Evolutionary conservation across 1,284 basidiomycete genomes (phyloP).

Genomic region (Pterula multifida): DNA sequence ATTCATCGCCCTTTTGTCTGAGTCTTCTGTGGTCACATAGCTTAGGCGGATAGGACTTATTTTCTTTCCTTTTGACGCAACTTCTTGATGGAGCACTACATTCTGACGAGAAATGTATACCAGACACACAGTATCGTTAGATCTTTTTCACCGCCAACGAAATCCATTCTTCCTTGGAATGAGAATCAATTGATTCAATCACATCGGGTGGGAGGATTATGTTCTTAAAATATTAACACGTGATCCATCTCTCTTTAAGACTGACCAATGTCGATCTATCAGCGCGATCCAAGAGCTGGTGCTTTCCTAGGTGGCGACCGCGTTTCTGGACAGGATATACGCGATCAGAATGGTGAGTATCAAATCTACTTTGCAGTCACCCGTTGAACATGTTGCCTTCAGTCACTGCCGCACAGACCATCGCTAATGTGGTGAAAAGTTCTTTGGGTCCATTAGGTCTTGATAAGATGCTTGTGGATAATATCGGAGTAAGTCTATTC

Average conservation of each 20-base stretch:
- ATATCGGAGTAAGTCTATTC: slow-evolving; percentile 71
- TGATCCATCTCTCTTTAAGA: neutral
- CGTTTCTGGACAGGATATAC: slow-evolving; percentile 89
- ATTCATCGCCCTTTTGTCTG: too few species aligned
- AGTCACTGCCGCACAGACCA: slow-evolving; percentile 94
- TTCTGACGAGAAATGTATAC: neutral
- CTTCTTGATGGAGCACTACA: neutral
- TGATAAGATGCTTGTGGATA: slow-evolving; percentile 98
- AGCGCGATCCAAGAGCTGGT: slow-evolving; percentile 77
- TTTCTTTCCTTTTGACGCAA: neutral
- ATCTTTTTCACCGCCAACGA: neutral
- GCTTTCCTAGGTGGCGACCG: slow-evolving; percentile 91
- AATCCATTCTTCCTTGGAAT: neutral
- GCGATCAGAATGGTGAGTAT: slow-evolving; percentile 85
- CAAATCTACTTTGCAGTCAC: neutral
- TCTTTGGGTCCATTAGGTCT: slow-evolving; percentile 92
- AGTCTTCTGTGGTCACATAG: too few species aligned
- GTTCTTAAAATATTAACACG: neutral
- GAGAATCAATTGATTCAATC: neutral
- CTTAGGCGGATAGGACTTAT: neutral
- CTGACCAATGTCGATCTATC: slow-evolving; percentile 42
- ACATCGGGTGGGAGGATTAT: neutral
- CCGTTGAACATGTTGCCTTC: slow-evolving; percentile 8
- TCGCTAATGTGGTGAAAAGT: slow-evolving; percentile 97
- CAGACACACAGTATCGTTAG: neutral